Evolutionary conservation across 352 stramenopile species (phyloP).

Genomic region (Phytophthora rubi): DNA sequence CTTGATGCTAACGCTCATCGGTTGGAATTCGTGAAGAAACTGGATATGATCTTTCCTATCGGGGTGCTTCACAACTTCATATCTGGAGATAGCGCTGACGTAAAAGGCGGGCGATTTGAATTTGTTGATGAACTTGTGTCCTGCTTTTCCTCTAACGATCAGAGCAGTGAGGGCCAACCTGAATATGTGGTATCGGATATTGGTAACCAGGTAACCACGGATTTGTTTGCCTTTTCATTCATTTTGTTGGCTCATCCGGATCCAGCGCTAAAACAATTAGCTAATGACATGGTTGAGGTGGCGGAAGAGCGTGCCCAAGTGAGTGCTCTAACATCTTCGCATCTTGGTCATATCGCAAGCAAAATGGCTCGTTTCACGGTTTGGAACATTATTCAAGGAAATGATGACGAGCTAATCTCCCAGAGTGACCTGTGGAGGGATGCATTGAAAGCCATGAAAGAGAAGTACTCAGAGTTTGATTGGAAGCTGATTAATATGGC

Average conservation of each 20-base stretch:
- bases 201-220: constrained; percentile 68
- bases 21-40: constrained; percentile 37
- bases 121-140: constrained; percentile 48
- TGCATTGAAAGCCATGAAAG: constrained; percentile 69
- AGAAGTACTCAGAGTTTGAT: constrained; percentile 70
- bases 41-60: constrained; percentile 62
- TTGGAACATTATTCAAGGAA: constrained; percentile 51
- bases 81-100: constrained; percentile 8
- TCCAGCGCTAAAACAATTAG: constrained; percentile 44
- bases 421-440: constrained; percentile 47
- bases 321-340: constrained; percentile 51
- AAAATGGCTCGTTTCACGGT: constrained; percentile 77
- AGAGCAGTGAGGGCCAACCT: neutral
- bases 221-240: constrained; percentile 78
- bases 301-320: constrained; percentile 55
- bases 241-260: constrained; percentile 42
- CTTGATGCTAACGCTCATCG: constrained; percentile 20
- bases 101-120: constrained; percentile 29
- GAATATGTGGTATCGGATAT: constrained; percentile 25
- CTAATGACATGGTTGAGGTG: constrained; percentile 47
- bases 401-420: constrained; percentile 27
- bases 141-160: constrained; percentile 21
- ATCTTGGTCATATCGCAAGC: constrained; percentile 65
- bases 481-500: constrained; percentile 70
- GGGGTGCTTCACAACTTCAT: constrained; percentile 54